Evolutionary conservation across 768 basidiomycete genomes (phyloP).

Genomic region (Tephrocybe sp.): DNA sequence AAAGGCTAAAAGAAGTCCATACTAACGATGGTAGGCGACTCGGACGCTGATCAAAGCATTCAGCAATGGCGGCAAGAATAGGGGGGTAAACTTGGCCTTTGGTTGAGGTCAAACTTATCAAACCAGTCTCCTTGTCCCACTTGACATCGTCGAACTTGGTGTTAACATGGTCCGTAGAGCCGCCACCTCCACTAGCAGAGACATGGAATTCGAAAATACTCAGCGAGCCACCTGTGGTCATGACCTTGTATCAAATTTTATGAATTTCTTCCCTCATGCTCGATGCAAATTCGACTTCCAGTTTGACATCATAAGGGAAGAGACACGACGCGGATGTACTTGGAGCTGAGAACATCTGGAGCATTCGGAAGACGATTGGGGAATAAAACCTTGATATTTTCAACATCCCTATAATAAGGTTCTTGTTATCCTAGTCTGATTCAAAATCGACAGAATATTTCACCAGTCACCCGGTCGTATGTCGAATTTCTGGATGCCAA

Average conservation of each 20-base stretch:
- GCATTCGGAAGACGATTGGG: constrained; percentile 6
- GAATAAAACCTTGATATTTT: constrained; percentile 10
- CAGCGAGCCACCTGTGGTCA: constrained; percentile 1
- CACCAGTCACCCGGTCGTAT: constrained; percentile 2
- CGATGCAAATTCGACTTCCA: constrained; percentile 3
- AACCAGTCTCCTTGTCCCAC: constrained; percentile 6
- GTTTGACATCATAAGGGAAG: constrained; percentile 4
- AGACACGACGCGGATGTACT: constrained; percentile 1
- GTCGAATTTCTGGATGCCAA: constrained; percentile 9
- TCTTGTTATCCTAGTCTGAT: neutral
- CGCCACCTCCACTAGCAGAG: constrained; percentile 2
- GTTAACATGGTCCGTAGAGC: neutral
- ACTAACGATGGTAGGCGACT: no score
- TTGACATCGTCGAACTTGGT: constrained; percentile 8
- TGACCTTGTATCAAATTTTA: constrained; percentile 7
- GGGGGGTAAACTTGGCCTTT: constrained; percentile 8
- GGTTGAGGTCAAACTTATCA: constrained; percentile 7
- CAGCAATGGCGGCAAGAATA: constrained; percentile 8
- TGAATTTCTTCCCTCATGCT: neutral
- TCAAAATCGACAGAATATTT: neutral
- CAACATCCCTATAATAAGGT: constrained; percentile 6
- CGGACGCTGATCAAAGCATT: no score
- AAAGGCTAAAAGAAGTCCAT: no score
- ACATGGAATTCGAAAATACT: constrained; percentile 6
- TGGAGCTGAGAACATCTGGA: constrained; percentile 9